A percentile compares a stretch with the other conserved stretches of the same genome.
Conservation (phyloP, 2,329 filamentous ascomycete species). For the Sclerotinia glacialis region DNA sequence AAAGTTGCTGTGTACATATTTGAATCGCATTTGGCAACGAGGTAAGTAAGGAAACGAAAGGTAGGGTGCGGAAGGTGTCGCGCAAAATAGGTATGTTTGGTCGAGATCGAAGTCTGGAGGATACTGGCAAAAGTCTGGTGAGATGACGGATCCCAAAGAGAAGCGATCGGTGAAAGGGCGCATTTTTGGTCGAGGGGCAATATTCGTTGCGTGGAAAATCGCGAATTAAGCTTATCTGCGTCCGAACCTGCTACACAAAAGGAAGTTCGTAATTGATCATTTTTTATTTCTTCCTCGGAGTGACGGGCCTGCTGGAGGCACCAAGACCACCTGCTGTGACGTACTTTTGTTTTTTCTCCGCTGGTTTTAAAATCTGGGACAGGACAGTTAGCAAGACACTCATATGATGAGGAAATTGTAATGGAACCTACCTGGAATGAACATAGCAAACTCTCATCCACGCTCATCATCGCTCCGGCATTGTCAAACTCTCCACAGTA, state of each 20-base stretch:
- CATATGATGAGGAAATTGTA: neutral
- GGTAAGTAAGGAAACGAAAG: conserved; percentile 19
- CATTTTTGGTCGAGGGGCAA: conserved; percentile 28
- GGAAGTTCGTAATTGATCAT: conserved; percentile 67
- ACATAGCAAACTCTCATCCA: conserved; percentile 96
- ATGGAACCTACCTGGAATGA: conserved; percentile 78
- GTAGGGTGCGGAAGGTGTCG: conserved; percentile 20
- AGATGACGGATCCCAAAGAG: conserved; percentile 25
- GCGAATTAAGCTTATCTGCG: conserved; percentile 66
- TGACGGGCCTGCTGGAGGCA: conserved; percentile 58
- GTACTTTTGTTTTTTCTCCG: conserved; percentile 99
- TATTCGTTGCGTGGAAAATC: conserved; percentile 34
- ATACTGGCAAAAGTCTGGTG: conserved; percentile 28
- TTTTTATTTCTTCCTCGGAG: conserved; percentile 68
- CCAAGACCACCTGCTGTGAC: conserved; percentile 72
- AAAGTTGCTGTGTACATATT: conserved; percentile 22
- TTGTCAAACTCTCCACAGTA: conserved; percentile 99
- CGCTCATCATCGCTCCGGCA: conserved; percentile 99
- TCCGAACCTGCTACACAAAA: conserved; percentile 84
- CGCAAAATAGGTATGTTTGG: conserved; percentile 37
- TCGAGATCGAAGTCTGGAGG: conserved; percentile 30
- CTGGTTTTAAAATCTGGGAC: conserved; percentile 91
- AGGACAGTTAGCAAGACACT: conserved; percentile 25
- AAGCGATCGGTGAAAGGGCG: conserved; percentile 28
- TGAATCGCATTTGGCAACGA: conserved; percentile 17